Evolutionary conservation across 1,139 yeast species (phyloP), one percentile per base, ranked within the genome.

Genomic region (Pichia inconspicua): DNA sequence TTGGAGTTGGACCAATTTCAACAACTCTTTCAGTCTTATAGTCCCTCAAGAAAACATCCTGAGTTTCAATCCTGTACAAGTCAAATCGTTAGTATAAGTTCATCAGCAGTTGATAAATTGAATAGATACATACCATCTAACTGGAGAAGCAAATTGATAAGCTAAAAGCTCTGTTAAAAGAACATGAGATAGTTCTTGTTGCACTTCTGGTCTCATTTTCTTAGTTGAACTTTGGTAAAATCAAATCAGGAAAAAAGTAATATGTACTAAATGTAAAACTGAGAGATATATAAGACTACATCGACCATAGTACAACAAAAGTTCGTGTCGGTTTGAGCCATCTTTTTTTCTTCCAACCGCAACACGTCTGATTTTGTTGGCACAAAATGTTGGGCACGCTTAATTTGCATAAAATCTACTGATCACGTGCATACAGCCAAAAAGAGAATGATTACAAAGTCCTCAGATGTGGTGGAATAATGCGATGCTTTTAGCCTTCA

Each of bases 1-100:
- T 92, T 52, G 99, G 98, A 45, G 97, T 89, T 54, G 99, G 99
- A 49, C 99, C 99, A 56, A 92, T 87, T 71, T 92, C 99, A 57
- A 92, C 96, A 55, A 92, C 90, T 64, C 98, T 79, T 73, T 92
- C 98, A 54, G 97, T 86, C 70, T 90, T 89, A 78, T 81, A 86
- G 60, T 89, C 94, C 67, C 87, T 85, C 66, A 92, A 80, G 67
- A 92, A 86, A 52, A 90, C 97, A 75, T 92, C 98, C 71, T 92
- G 98, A 54, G 98, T 92, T 69, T 92, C 98, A 68, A 92, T 94
- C 73, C 70, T 66, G 41, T 17, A 25, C 11, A 10, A 10, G 5
- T 34, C 10, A 15, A 10, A 22, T 15, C 14, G 54, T 51, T 51
- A 51, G 54, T 51, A 52, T 15, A 30, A 6, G 6, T 8, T 39